Percentiles rank a stretch among this genome's conserved stretches.
These are phyloP conservation scores for Lodderomyces elongisporus DNA, from an alignment of 1,139 yeast genomes.

Conservation along the genomic window DNA sequence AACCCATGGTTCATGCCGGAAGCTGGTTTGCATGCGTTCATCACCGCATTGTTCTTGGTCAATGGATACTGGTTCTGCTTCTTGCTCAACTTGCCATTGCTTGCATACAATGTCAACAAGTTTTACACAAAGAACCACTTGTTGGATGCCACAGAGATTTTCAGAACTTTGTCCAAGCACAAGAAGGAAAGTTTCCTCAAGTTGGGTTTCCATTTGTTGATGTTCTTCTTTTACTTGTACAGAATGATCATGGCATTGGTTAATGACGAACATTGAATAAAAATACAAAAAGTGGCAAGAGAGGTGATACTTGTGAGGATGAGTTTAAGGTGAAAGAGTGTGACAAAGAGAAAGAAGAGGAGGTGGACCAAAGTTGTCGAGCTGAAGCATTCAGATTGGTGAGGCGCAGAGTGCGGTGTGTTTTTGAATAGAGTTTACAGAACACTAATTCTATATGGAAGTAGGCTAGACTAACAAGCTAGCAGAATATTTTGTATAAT, in stretches of 20 bases:
- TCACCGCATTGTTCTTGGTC: constrained; percentile 67
- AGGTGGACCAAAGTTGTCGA: too few species aligned
- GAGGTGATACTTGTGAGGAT: neutral
- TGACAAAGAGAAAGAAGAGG: too few species aligned
- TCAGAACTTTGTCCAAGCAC: constrained; percentile 88
- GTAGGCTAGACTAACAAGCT: too few species aligned
- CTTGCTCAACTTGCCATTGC: constrained; percentile 76
- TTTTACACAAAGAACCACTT: constrained; percentile 72
- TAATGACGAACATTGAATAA: constrained; percentile 42
- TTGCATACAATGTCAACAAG: constrained; percentile 78
- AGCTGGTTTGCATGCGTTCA: constrained; percentile 74
- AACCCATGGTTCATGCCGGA: constrained; percentile 90
- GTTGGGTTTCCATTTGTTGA: constrained; percentile 82
- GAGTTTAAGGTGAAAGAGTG: too few species aligned
- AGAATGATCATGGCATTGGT: constrained; percentile 96
- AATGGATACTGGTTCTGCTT: constrained; percentile 95
- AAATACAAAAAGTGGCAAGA: neutral
- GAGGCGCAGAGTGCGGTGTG: too few species aligned
- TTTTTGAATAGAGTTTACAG: too few species aligned
- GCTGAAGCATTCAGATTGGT: too few species aligned
- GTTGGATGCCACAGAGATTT: constrained; percentile 96
- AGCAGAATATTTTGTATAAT: too few species aligned
- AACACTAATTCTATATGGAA: too few species aligned
- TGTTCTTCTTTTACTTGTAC: constrained; percentile 94
- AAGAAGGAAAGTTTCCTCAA: constrained; percentile 89